Evolutionary conservation across 208 protist genomes (phyloP).

Genomic region (Leishmania tropica): DNA sequence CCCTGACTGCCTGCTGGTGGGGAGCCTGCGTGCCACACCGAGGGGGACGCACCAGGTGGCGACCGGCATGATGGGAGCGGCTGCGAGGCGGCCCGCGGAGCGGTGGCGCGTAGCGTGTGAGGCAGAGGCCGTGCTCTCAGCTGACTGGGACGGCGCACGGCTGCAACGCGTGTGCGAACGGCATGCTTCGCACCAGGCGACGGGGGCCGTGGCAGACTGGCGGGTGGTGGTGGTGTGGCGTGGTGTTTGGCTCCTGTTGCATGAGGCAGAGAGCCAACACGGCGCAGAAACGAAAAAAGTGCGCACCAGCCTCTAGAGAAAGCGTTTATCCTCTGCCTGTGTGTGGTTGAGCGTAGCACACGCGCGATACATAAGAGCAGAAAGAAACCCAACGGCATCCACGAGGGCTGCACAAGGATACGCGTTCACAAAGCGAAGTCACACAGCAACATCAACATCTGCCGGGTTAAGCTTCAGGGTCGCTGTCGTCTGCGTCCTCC

Average conservation of each 20-base stretch:
- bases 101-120: background rate
- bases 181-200: background rate
- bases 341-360: background rate
- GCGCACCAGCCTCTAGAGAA: background rate
- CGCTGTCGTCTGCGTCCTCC: constrained; percentile 1
- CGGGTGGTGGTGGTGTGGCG: background rate
- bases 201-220: background rate
- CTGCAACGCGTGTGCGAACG: background rate
- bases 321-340: background rate
- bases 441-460: background rate
- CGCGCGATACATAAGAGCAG: background rate
- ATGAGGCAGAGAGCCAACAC: background rate
- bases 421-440: background rate
- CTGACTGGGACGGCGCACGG: background rate
- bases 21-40: background rate
- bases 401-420: background rate
- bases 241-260: background rate
- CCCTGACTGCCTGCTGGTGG: background rate
- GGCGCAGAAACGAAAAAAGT: background rate
- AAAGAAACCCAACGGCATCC: background rate
- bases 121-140: background rate
- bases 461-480: background rate
- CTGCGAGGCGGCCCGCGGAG: background rate
- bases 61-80: background rate
- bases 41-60: background rate